Base-by-base conservation (phyloP, 2,329 filamentous ascomycete species). In the Pseudogymnoascus sp. region DNA sequence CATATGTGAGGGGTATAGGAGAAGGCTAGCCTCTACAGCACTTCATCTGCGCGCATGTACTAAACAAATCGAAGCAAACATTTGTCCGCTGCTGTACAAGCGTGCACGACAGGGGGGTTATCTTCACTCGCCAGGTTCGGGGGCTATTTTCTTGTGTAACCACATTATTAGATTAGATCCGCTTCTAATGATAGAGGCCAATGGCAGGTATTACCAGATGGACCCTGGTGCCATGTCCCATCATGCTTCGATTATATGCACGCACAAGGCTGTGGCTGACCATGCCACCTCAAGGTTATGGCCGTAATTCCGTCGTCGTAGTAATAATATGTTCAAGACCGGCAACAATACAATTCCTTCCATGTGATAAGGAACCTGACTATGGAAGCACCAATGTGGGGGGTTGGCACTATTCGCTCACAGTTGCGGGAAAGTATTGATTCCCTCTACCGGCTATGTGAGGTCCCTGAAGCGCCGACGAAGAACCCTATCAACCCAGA, bases 391-490 rank as follows among this genome's bases (percentile, higher is more conserved):
- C 45, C 34, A 43, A 65, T 69, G 61, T 68, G 64, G 67, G 61
- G 61, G 43, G 62, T 66, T 16, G 6, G 23, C 13, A 63, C 66
- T 23, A 68, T 64, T 6, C 66, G 66, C 23, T n/a, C n/a, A 25
- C 39, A 68, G 57, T 65, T 69, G 19, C 36, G 51, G 21, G 8
- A 60, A 19, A 39, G 37, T 7, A 68, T 68, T n/a, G 62, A 19
- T 43, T 39, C 23, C n/a, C 64, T 69, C 16, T 23, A 39, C 10
- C 16, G 4, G 8, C 31, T 63, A 34, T n/a, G 64, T 57, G 13
- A 63, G 14, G n/a, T 68, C 31, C 68, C 67, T 39, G 62, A 65
- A 28, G 10, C 23, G 11, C 68, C 67, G 6, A 36, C 31, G 16
- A 54, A 68, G 36, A 65, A 68, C 21, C 7, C 34, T 45, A 1